Evolutionary conservation across 192 early-diverging fungal genomes (phyloP), one percentile per base, ranked within the genome.

Genomic region (Gryganskiella cystojenkinii): DNA sequence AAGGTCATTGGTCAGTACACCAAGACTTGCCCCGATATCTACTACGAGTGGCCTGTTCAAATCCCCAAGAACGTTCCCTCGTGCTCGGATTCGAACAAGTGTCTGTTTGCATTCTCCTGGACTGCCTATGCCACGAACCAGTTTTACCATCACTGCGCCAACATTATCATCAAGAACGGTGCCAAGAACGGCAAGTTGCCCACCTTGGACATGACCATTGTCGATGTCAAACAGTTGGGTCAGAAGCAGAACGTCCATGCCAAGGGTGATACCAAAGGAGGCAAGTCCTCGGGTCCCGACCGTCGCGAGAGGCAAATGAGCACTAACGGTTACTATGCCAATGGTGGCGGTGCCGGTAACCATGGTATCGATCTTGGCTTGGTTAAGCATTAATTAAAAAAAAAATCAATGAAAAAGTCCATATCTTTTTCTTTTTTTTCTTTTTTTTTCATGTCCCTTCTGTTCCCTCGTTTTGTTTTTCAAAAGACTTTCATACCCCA

Each of bases 61-160:
- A 82, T 82, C 40, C 81, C 81, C 33, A 61, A 72, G 30, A 82
- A 79, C 52, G 70, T 61, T 3, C 81, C 81, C 28, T 44, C 55
- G 13, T 82, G 81, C 56, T 56, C 55, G 3, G 61, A 65, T 22
- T 64, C 74, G 17, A 67, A 71, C 44, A 63, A 72, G 58, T 82
- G 81, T 44, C 42, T 83, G 17, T 80, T 81, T 50, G 57, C 79
- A 4, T 91, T 89, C 86, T 72, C 88, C 11, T 93, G 92, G 92
- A 90, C 88, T 22, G 90, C 91, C 22, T 71, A 88, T 19, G 86
- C 86, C 7, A 89, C 87, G 62, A 85, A 90, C 62, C 91, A 93
- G 83, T 92, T 86, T 64, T 93, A 93, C 80, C 90, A 89, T 83
- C 89, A 91, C 80, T 92, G 91, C 68, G 90, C 88, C 45, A 89